Percentiles rank a stretch among this genome's conserved stretches.
Evolutionary conservation across 2,329 filamentous ascomycete genomes (phyloP).

Genomic region (Neopestalotiopsis sp.): DNA sequence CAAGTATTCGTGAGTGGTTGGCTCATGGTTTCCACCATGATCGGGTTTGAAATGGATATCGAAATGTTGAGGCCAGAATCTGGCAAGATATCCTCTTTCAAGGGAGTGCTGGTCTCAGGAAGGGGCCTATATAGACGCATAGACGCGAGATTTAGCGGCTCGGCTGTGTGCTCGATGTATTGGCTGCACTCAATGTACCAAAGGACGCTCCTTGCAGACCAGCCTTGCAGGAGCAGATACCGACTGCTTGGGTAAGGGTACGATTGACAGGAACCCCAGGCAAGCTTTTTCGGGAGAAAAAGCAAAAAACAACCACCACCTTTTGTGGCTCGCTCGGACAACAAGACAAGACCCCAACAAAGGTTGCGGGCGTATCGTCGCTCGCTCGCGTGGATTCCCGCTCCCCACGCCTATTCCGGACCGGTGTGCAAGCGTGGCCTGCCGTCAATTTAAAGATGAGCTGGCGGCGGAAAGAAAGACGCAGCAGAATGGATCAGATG

Average conservation of each 20-base stretch:
- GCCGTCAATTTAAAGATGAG: not conserved
- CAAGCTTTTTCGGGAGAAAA: slow-evolving; percentile 11
- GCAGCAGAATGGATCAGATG: not conserved
- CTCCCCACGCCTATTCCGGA: not conserved
- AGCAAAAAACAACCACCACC: slow-evolving; percentile 4
- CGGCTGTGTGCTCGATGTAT: not conserved
- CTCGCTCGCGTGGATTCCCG: not conserved
- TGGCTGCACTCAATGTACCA: not conserved
- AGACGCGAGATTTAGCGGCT: not conserved
- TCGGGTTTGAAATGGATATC: slow-evolving; percentile 10
- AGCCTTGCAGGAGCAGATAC: slow-evolving; percentile 5
- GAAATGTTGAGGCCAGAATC: not conserved
- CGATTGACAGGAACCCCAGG: not conserved
- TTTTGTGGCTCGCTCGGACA: too few relatives aligned
- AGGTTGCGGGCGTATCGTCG: not conserved
- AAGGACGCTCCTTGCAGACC: not conserved
- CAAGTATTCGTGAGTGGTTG: slow-evolving; percentile 17
- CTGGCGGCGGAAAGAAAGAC: slow-evolving; percentile 1
- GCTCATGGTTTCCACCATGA: slow-evolving; percentile 20
- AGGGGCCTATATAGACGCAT: slow-evolving; percentile 12
- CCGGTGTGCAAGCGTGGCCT: slow-evolving; percentile 3
- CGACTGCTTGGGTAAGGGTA: slow-evolving; percentile 11
- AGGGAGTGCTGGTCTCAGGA: not conserved
- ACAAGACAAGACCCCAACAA: too few relatives aligned
- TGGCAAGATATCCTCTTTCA: not conserved